These are phyloP conservation scores for Sphaerulina populicola DNA, from an alignment of 2,329 filamentous ascomycete genomes.

Conservation along the genomic window DNA sequence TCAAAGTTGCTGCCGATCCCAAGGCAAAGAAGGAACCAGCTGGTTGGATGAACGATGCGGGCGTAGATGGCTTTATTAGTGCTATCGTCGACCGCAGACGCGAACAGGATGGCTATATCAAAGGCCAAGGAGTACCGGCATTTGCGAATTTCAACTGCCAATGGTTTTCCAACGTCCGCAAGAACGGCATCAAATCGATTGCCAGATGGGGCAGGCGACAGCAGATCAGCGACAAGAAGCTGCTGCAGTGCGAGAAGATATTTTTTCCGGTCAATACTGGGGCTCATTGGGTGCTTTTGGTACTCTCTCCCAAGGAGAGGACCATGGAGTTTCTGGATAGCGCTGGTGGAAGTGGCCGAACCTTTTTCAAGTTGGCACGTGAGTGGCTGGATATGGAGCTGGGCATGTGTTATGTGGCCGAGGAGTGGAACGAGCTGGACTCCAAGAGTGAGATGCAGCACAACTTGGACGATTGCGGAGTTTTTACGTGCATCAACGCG, in stretches of 20 bases:
- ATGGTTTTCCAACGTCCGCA: slow-evolving; percentile 52
- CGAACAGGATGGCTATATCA: slow-evolving; percentile 46
- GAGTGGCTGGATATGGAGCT: slow-evolving; percentile 54
- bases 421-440: slow-evolving; percentile 52
- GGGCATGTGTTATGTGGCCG: slow-evolving; percentile 45
- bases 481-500: slow-evolving; percentile 66
- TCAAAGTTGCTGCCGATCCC: neutral
- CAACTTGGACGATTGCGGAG: slow-evolving; percentile 68
- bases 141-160: slow-evolving; percentile 58
- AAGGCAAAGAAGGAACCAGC: slow-evolving; percentile 23
- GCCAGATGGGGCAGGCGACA: slow-evolving; percentile 51
- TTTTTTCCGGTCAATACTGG: slow-evolving; percentile 56
- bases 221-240: slow-evolving; percentile 52
- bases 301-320: slow-evolving; percentile 53
- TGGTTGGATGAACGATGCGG: slow-evolving; percentile 69
- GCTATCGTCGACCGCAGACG: slow-evolving; percentile 53
- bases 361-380: slow-evolving; percentile 28
- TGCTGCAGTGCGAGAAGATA: slow-evolving; percentile 58
- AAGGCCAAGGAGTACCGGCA: slow-evolving; percentile 36
- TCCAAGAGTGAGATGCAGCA: slow-evolving; percentile 49
- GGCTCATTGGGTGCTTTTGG: slow-evolving; percentile 63
- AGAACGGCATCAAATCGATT: slow-evolving; percentile 42
- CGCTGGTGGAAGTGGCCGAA: slow-evolving; percentile 41
- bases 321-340: slow-evolving; percentile 64
- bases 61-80: slow-evolving; percentile 59